Evolutionary conservation across 768 basidiomycete species (phyloP), one percentile per base, ranked within the genome.

Genomic region (Leccinum sublutescens): DNA sequence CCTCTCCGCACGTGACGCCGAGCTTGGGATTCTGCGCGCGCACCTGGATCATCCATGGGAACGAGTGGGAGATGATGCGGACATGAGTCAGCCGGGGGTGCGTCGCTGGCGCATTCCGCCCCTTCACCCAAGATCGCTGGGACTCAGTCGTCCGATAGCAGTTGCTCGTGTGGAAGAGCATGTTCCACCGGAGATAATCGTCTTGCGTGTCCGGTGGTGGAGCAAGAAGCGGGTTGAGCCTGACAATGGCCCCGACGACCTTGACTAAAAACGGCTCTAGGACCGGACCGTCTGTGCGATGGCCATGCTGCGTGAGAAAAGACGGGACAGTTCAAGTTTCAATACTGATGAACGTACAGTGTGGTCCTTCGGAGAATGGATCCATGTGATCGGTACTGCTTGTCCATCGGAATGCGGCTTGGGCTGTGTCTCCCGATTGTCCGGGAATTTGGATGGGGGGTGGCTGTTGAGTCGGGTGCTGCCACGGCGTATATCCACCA

Each of bases 131-230:
- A 0, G 88, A 89, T 23, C 83, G 76, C 2, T 75, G 61, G 4
- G 80, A 77, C 58, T 90, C 89, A n/a, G 76, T 79, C 4, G 85
- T 87, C 57, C 85, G 82, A 63, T 82, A 82, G 55, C 85, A 84
- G 59, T 83, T 78, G 43, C 78, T 81, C 6, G 87, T 80, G 6
- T 77, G 75, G 68, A 85, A 89, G 45, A 88, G 78, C 85, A 91
- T 87, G 72, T 88, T 87, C 88, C 89, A 91, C 50, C 80, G 82
- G 48, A 91, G 74, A 67, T 82, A 82, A 5, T 80, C 79, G 1
- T 81, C 78, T 5, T 74, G 64, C 4, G 70, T 69, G 9, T 78
- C 77, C 0, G 79, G 71, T 60, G 71, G 75, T 19, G 85, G 84
- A 0, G 72, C 66, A 15, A 91, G 75, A 25, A 90, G 77, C 0